Evolutionary conservation across 2,329 filamentous ascomycete species (phyloP).

Genomic region (Apiospora rasikravindrae): DNA sequence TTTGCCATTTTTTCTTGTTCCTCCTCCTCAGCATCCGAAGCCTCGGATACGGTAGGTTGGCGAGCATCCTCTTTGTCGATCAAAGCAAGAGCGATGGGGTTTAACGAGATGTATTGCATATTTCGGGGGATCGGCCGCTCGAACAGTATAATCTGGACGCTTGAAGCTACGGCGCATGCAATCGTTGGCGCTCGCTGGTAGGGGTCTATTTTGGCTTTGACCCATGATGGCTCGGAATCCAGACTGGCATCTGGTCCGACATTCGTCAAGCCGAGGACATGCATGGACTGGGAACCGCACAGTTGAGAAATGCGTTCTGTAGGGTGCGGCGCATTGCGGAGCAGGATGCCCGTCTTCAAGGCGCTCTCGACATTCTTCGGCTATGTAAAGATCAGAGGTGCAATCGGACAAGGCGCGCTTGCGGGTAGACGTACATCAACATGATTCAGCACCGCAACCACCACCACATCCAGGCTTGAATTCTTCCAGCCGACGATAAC

Average conservation of each 20-base stretch:
- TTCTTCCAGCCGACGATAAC: constrained; percentile 97
- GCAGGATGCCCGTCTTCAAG: constrained; percentile 80
- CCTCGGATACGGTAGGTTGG: constrained; percentile 42
- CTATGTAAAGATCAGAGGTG: constrained; percentile 45
- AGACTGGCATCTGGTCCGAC: constrained; percentile 45
- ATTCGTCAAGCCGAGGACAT: constrained; percentile 87
- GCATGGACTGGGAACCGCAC: constrained; percentile 82
- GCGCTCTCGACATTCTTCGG: constrained; percentile 85
- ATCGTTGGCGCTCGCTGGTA: constrained; percentile 69
- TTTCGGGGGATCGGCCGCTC: constrained; percentile 81
- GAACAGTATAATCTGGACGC: constrained; percentile 88
- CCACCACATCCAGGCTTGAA: constrained; percentile 86
- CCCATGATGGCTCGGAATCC: constrained; percentile 71
- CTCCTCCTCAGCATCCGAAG: constrained; percentile 76
- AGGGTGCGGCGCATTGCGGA: constrained; percentile 81
- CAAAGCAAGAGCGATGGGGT: constrained; percentile 85
- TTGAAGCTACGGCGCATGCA: constrained; percentile 72
- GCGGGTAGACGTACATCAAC: constrained; percentile 71
- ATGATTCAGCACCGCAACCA: constrained; percentile 86
- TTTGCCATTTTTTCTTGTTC: constrained; percentile 63
- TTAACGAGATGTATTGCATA: constrained; percentile 96
- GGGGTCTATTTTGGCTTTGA: constrained; percentile 63
- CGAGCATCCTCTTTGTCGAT: constrained; percentile 67
- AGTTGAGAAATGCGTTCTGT: constrained; percentile 81
- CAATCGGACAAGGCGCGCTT: constrained; percentile 26